Percentiles rank a stretch among this genome's conserved stretches.
Conservation (phyloP, 441 rosid species). For the Raphanus hybrid region DNA sequence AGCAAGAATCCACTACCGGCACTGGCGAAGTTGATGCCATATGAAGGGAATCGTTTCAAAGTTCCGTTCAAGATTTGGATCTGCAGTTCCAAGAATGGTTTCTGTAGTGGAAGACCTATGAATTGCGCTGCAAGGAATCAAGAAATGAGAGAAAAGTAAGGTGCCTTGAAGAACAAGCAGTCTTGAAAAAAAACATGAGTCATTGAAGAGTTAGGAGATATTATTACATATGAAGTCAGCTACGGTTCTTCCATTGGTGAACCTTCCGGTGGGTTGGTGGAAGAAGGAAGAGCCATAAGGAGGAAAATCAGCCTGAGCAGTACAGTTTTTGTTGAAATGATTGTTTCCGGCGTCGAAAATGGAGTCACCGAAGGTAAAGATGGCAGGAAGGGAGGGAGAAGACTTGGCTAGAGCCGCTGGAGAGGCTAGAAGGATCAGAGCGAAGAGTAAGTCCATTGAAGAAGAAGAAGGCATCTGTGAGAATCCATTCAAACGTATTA, state of each 20-base stretch:
- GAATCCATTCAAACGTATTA: background rate
- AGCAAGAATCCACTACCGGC: slow-evolving; percentile 67
- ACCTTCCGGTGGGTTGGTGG: slow-evolving; percentile 68
- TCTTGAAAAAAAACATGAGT: background rate
- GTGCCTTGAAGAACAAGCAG: slow-evolving; percentile 26
- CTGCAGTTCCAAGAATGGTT: slow-evolving; percentile 54
- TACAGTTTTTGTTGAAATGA: slow-evolving; percentile 60
- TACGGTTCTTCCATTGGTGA: slow-evolving; percentile 71
- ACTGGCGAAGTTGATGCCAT: slow-evolving; percentile 78
- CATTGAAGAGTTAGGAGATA: background rate
- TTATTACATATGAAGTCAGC: slow-evolving; percentile 65
- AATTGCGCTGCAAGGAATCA: slow-evolving; percentile 50
- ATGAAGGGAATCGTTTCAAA: slow-evolving; percentile 49
- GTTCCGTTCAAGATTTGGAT: slow-evolving; percentile 48
- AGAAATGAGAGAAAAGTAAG: background rate
- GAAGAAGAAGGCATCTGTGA: slow-evolving; percentile 17
- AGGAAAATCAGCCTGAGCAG: slow-evolving; percentile 67
- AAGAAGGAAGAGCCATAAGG: slow-evolving; percentile 68
- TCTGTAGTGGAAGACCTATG: slow-evolving; percentile 56
- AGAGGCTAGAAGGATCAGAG: slow-evolving; percentile 21
- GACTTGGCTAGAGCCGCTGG: slow-evolving; percentile 9
- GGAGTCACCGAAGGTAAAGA: slow-evolving; percentile 65
- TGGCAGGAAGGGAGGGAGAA: slow-evolving; percentile 46
- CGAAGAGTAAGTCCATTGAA: slow-evolving; percentile 39
- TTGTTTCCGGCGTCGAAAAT: slow-evolving; percentile 70